Evolutionary conservation across 139 green algal species (phyloP), one percentile per base, ranked within the genome.

Genomic region (Micractinium conductrix): DNA sequence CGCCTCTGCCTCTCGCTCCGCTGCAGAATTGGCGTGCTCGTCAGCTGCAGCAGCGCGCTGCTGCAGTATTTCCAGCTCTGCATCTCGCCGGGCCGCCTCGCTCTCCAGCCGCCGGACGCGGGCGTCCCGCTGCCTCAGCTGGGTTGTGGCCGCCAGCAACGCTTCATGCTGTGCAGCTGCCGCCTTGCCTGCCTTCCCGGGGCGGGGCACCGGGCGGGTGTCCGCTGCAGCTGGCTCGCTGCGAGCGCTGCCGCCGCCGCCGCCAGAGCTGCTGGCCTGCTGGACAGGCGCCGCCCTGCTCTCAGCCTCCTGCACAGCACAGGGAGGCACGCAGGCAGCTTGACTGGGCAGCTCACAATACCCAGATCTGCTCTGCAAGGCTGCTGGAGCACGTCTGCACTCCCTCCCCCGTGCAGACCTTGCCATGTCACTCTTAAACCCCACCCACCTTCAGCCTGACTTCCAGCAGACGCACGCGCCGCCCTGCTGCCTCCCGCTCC

Each of bases 91-190:
- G 24, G 38, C 58, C 5, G 58, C 21, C 37, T 73, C 38, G 42
- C 58, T 60, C 58, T 82, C 76, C 37, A 82, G 58, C 53, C 58
- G 76, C 26, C 76, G 55, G 28, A 60, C 55, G 16, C 58, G 76
- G 58, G 72, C 58, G 58, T 82, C 76, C 38, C 72, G 72, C 76
- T 82, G 76, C 76, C 72, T 55, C 55, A 82, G 76, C 76, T 82
- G 76, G 2, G 30, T 35, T 55, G 28, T 82, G 37, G 76, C 76
- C 19, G 58, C 58, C 21, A 35, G 37, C 53, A 82, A 28, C 38
- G 55, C 76, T 28, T 82, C 76, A 5, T 72, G 70, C 69, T 55
- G 74, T 8, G 74, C 33, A 22, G 74, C 72, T 70, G 44, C 72
- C 26, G 42, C 50, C 28, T 22, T 69, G 75, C 75, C n/a, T 16